A percentile compares a stretch with the other conserved stretches of the same genome.
These are phyloP conservation scores for Scedosporium minutisporum DNA, from an alignment of 2,329 filamentous ascomycete species.

Conservation along the genomic window DNA sequence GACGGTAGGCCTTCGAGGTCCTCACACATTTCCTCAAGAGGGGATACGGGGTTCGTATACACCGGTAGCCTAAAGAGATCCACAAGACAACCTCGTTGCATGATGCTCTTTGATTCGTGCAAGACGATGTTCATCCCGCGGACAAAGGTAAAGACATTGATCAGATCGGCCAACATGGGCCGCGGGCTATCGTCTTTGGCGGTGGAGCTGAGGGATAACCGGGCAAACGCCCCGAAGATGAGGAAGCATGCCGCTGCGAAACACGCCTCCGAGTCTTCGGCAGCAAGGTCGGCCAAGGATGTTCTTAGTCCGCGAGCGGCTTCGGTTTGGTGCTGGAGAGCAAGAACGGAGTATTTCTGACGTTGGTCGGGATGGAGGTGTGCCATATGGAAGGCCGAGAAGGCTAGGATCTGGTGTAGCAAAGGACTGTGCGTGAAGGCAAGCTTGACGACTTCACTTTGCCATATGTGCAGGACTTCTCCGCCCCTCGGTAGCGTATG, in stretches of 20 bases:
- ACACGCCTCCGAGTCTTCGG: slow-evolving; percentile 21
- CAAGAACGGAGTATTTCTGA: slow-evolving; percentile 15
- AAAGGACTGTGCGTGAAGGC: slow-evolving; percentile 18
- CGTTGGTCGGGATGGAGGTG: slow-evolving; percentile 16
- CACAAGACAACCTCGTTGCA: background rate
- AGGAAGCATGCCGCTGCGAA: slow-evolving; percentile 23
- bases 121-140: slow-evolving; percentile 2
- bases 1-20: background rate
- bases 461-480: slow-evolving; percentile 20
- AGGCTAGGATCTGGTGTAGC: slow-evolving; percentile 22
- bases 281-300: slow-evolving; percentile 15
- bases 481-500: slow-evolving; percentile 20
- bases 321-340: slow-evolving; percentile 22
- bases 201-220: slow-evolving; percentile 10
- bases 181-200: background rate
- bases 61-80: background rate
- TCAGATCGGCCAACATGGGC: background rate
- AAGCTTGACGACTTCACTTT: slow-evolving; percentile 17
- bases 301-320: slow-evolving; percentile 20
- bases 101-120: background rate
- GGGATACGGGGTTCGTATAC: background rate
- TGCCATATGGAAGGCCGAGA: slow-evolving; percentile 20
- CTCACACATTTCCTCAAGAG: background rate
- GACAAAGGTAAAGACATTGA: background rate
- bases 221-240: slow-evolving; percentile 20